These are phyloP conservation scores for Camellia lanceoleosa DNA, from an alignment of 148 eudicot genomes.

Conservation along the genomic window DNA sequence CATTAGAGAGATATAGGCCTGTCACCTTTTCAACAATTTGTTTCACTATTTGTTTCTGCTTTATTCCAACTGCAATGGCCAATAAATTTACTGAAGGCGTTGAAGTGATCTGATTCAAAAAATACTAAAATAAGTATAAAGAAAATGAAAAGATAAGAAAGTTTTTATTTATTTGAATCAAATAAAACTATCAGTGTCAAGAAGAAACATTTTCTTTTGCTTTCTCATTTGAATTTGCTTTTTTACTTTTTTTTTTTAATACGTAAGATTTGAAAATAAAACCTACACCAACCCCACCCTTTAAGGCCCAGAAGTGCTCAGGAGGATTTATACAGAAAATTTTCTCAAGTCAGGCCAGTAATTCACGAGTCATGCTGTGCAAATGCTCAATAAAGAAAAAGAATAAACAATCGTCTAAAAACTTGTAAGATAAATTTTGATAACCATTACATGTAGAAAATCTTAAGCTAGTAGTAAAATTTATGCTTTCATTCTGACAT, in stretches of 20 bases:
- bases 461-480: too few relatives aligned
- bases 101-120: constrained; percentile 35
- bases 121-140: background rate
- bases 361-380: too few relatives aligned
- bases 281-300: too few relatives aligned
- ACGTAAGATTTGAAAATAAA: background rate
- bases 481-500: background rate
- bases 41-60: constrained; percentile 57
- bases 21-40: constrained; percentile 63
- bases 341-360: background rate
- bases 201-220: too few relatives aligned
- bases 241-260: too few relatives aligned
- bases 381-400: background rate
- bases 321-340: background rate
- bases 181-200: too few relatives aligned
- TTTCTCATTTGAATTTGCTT: too few relatives aligned
- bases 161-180: too few relatives aligned
- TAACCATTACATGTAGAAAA: background rate
- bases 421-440: background rate
- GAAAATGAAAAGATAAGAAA: constrained; percentile 2
- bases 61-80: constrained; percentile 80
- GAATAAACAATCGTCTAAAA: background rate
- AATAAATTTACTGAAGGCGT: constrained; percentile 43
- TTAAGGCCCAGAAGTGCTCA: background rate
- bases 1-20: background rate